phyloP scores from a whole-genome alignment of 352 stramenopile genomes.

The Pythium phragmitis region DNA sequence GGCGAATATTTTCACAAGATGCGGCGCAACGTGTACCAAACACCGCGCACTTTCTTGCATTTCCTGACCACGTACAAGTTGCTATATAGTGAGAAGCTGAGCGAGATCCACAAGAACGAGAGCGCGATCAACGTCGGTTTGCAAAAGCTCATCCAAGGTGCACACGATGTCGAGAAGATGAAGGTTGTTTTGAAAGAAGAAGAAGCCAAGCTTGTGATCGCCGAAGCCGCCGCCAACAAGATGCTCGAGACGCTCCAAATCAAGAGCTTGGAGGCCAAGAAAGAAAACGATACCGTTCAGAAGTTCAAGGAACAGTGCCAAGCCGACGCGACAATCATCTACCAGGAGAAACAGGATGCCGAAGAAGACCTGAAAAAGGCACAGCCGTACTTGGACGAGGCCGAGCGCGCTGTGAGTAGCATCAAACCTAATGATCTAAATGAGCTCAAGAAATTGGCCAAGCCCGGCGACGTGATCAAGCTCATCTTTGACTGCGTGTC shows the following conservation, averaged over 20 bases:
- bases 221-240: constrained; percentile 79
- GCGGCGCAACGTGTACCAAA: constrained; percentile 86
- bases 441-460: constrained; percentile 91
- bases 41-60: constrained; percentile 84
- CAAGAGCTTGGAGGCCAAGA: constrained; percentile 86
- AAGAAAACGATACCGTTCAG: constrained; percentile 86
- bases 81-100: constrained; percentile 74
- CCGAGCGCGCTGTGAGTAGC: constrained; percentile 77
- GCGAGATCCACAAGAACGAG: constrained; percentile 78
- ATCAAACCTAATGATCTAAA: constrained; percentile 91
- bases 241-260: constrained; percentile 81
- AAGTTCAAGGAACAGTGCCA: constrained; percentile 89
- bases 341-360: constrained; percentile 80
- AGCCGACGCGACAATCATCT: constrained; percentile 72
- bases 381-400: constrained; percentile 90
- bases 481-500: constrained; percentile 92
- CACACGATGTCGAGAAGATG: constrained; percentile 89
- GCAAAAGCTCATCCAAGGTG: constrained; percentile 86
- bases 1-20: constrained; percentile 76
- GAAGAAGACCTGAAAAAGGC: constrained; percentile 89
- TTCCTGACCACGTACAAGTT: constrained; percentile 81
- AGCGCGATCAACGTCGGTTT: constrained; percentile 84
- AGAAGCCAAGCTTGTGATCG: constrained; percentile 83
- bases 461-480: constrained; percentile 91
- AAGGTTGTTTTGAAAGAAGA: constrained; percentile 87